Base-by-base conservation (phyloP, 768 basidiomycete genomes). In the Suillus lakei region DNA sequence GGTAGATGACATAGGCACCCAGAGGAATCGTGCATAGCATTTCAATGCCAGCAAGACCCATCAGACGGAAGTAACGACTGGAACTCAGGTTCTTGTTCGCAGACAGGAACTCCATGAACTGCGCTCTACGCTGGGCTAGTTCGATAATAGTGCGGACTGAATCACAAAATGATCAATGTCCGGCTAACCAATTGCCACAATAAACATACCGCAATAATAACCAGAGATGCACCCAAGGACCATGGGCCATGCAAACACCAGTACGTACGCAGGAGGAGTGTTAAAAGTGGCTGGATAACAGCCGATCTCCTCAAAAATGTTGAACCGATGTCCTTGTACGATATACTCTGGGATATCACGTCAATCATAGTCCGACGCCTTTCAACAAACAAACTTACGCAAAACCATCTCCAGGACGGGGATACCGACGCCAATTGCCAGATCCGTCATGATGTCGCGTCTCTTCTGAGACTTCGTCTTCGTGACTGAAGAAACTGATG, bases 61-160 rank as follows among this genome's bases (percentile, higher is more conserved):
- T 85, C 26, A 93, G 83, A 0, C 91, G 86, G 51, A 91, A 73
- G 72, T 90, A 92, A 1, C 84, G 84, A 18, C 81, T 78, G 13
- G 81, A 76, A n/a, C 76, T 85, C 28, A 92, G 75, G 68, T 79
- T 81, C 65, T 64, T 74, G 68, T 77, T 78, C 34, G 62, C 41
- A 1, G 80, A 75, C 26, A 84, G 73, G 60, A 79, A 71, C n/a
- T 79, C 75, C 56, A 70, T 78, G 66, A 80, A 78, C 32, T 79
- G 78, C 4, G 69, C 69, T n/a, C 78, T 69, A 15, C 76, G 73
- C 34, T 72, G 44, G 6, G 71, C 62, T 7, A 80, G 73, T 51
- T 76, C 74, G n/a, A 78, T 71, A 39, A 79, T 69, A 4, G 76
- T 73, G 12, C 72, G 59, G 32, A 70, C 79, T 81, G 39, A 0